Percentiles rank a stretch among this genome's conserved stretches.
These are phyloP conservation scores for Boletus vinaceobasis DNA, from an alignment of 768 basidiomycete species.

Conservation along the genomic window DNA sequence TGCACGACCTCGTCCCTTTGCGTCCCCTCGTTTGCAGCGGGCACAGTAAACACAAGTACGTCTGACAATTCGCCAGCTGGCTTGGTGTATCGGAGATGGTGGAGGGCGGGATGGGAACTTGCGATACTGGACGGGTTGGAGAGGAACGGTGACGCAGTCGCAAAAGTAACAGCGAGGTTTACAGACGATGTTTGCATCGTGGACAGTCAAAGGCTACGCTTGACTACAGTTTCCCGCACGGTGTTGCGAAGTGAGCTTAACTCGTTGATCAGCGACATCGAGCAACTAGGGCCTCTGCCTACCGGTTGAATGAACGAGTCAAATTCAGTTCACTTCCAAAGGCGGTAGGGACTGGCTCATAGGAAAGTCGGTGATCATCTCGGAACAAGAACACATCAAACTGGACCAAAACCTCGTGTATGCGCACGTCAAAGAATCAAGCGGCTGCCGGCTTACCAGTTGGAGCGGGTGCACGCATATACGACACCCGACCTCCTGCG, in stretches of 20 bases:
- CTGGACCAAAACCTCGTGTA: not conserved
- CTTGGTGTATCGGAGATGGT: constrained; percentile 21
- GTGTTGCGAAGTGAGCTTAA: not conserved
- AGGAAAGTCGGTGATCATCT: not conserved
- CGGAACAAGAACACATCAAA: not conserved
- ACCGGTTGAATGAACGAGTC: not conserved
- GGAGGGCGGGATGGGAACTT: constrained; percentile 19
- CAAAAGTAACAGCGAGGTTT: constrained; percentile 32
- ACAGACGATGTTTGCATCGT: constrained; percentile 9
- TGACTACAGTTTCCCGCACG: not conserved
- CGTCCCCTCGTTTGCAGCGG: constrained; percentile 1
- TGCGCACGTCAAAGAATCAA: not conserved
- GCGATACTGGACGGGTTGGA: constrained; percentile 20
- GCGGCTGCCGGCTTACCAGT: not conserved
- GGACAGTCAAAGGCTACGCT: not conserved
- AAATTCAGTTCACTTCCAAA: not conserved
- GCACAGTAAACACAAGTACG: constrained; percentile 16
- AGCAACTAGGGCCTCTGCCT: not conserved
- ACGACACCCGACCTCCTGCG: no score
- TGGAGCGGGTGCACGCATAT: no score
- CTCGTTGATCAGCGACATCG: not conserved
- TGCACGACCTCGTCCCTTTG: constrained; percentile 12
- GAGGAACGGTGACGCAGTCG: constrained; percentile 21
- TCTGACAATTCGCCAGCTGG: constrained; percentile 23
- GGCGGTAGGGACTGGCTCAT: not conserved